Evolutionary conservation across 176 grass and related monocot genomes (phyloP).

Genomic region (Chloris gayana): DNA sequence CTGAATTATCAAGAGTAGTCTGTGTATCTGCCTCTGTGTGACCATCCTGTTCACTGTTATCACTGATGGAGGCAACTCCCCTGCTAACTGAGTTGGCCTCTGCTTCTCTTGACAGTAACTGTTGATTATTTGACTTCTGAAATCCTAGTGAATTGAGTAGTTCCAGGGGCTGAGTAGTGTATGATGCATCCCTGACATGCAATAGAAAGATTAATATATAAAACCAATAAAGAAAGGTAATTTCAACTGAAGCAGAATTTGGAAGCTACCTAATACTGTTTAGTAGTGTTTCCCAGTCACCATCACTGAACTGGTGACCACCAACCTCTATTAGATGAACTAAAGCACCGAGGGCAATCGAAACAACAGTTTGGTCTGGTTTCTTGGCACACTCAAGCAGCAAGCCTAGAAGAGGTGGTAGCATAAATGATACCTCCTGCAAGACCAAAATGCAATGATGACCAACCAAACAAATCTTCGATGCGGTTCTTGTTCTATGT

Average conservation of each 20-base stretch:
- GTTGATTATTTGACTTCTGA: conserved; percentile 70
- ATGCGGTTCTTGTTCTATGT: conserved; percentile 20
- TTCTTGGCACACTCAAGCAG: conserved; percentile 99
- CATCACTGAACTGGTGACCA: conserved; percentile 88
- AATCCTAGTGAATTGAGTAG: conserved; percentile 97
- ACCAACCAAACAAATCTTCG: conserved; percentile 41
- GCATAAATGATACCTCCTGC: conserved; percentile 99
- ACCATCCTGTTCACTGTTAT: conserved; percentile 53
- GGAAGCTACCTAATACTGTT: conserved; percentile 90
- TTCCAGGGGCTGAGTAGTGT: conserved; percentile 95
- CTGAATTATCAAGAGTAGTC: conserved; percentile 61
- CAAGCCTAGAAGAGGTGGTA: conserved; percentile 88
- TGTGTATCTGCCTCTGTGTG: conserved; percentile 61
- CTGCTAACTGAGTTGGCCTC: conserved; percentile 40
- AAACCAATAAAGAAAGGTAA: conserved; percentile 35
- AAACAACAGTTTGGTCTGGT: conserved; percentile 98
- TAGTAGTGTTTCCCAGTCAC: conserved; percentile 96
- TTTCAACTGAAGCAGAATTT: conserved; percentile 17
- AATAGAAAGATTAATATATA: conserved; percentile 46
- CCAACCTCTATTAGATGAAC: conserved; percentile 99
- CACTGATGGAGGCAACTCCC: conserved; percentile 45
- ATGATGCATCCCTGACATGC: conserved; percentile 88
- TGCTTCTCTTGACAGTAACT: conserved; percentile 53
- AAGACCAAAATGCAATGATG: conserved; percentile 32
- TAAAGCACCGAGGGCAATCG: conserved; percentile 92